phyloP scores from a whole-genome alignment of 2,329 filamentous ascomycete species.

The Ophiostoma sp. region DNA sequence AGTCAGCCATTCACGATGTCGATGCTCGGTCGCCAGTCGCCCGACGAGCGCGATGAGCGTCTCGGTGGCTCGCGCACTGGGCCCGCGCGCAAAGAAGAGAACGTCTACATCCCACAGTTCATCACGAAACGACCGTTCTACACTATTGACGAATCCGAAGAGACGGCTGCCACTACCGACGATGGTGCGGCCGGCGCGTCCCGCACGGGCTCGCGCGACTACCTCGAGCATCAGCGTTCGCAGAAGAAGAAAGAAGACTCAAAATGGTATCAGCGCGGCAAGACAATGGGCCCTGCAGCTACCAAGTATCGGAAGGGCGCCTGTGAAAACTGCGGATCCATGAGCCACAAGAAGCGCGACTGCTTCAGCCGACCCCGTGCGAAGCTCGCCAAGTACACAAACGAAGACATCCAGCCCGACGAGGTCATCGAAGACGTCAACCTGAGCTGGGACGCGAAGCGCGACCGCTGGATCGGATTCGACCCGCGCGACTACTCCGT shows the following conservation, averaged over 20 bases:
- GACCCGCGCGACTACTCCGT: constrained; percentile 77
- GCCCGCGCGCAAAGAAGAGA: constrained; percentile 65
- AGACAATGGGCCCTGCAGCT: constrained; percentile 75
- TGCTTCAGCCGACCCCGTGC: constrained; percentile 85
- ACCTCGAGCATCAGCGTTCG: constrained; percentile 92
- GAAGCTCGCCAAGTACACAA: constrained; percentile 85
- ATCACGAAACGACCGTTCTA: constrained; percentile 99
- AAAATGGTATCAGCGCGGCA: constrained; percentile 90
- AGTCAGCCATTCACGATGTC: constrained; percentile 23
- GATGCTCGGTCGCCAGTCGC: constrained; percentile 27
- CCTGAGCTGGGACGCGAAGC: constrained; percentile 92
- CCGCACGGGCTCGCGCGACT: constrained; percentile 44
- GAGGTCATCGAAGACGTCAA: constrained; percentile 79
- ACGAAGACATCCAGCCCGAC: constrained; percentile 88
- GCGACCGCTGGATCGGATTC: constrained; percentile 98
- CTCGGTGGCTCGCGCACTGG: constrained; percentile 27
- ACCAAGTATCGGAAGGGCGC: constrained; percentile 98
- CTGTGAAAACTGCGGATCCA: constrained; percentile 95
- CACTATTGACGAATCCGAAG: constrained; percentile 45
- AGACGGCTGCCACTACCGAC: constrained; percentile 33
- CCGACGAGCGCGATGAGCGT: constrained; percentile 26
- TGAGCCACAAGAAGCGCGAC: constrained; percentile 94
- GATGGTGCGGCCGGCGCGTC: constrained; percentile 13
- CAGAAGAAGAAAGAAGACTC: constrained; percentile 69
- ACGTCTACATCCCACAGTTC: constrained; percentile 97